phyloP scores from a whole-genome alignment of 768 basidiomycete species.

The Lactarius sanguifluus region DNA sequence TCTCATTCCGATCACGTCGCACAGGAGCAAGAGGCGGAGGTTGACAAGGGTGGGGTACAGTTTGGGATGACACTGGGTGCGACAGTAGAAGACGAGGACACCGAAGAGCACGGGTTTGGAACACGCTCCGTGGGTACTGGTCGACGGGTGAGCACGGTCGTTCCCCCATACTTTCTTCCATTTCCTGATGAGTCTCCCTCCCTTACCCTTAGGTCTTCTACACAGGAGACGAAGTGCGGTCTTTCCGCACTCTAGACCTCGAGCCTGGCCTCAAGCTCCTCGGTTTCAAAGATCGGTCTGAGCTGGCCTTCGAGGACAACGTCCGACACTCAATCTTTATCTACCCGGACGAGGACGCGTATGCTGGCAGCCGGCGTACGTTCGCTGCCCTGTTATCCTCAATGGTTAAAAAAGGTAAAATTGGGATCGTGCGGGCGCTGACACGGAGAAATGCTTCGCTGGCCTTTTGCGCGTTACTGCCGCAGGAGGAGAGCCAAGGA shows the following conservation, averaged over 20 bases:
- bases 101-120: constrained; percentile 38
- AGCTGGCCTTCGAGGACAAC: constrained; percentile 84
- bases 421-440: constrained; percentile 74
- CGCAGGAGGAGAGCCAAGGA: constrained; percentile 74
- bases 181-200: constrained; percentile 11
- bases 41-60: constrained; percentile 38
- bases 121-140: constrained; percentile 47
- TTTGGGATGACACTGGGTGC: constrained; percentile 46
- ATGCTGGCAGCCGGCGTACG: constrained; percentile 88
- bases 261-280: constrained; percentile 87
- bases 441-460: constrained; percentile 73
- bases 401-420: constrained; percentile 76
- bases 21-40: constrained; percentile 40
- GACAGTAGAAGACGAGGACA: constrained; percentile 38
- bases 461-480: constrained; percentile 79
- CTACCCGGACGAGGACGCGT: constrained; percentile 88
- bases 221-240: constrained; percentile 75
- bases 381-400: constrained; percentile 85
- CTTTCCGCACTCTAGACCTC: constrained; percentile 78
- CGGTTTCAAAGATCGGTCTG: constrained; percentile 77
- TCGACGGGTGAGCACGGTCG: constrained; percentile 46
- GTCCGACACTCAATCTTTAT: constrained; percentile 90
- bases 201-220: constrained; percentile 65
- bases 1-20: background rate
- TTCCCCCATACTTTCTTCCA: constrained; percentile 3